Base-by-base conservation (phyloP, 495 filamentous ascomycete species). In the Penicillium crystallinum region DNA sequence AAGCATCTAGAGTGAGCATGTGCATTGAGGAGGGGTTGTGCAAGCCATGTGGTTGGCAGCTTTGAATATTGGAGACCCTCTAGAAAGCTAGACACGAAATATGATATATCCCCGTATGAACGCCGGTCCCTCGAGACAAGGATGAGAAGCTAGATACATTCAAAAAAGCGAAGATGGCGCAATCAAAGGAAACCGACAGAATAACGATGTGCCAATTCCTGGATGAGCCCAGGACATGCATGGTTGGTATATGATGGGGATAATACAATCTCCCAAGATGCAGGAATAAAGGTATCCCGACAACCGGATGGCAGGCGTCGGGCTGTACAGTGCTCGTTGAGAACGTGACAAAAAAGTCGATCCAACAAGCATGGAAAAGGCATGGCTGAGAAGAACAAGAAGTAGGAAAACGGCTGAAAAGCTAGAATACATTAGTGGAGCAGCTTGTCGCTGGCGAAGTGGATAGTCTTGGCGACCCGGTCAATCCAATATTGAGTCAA, bases 381-480 rank as follows among this genome's bases (percentile, higher is more conserved):
- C 50, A 57, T 53, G 56, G 51, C 53, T 43, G 46, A 49, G 52
- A 44, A 25, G 33, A 49, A 18, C 11, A 34, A 47, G 15, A 23
- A 46, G 12, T 25, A 44, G 27, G 41, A 54, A 19, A 42, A 35
- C 19, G 47, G 18, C 21, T 27, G 37, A 34, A 45, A 54, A 46
- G 25, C 29, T 55, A 56, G 18, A 57, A 46, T 54, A 66, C 49
- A 68, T 54, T 67, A 72, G 49, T 69, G 64, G 48, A 77, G 51
- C 37, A 89, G 70, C 59, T 74, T 81, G 55, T 80, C 76, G 41
- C 81, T 84, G 15, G 93, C 93, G 38, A 70, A 61, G 42, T 70
- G 75, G 48, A 97, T 74, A 45, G 86, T 84, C 11, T 66, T 68
- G 9, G 92, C 87, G 8, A 88, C 82, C 59, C 84, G 88, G 55